These are phyloP conservation scores for Penicillium sp. DNA, from an alignment of 2,329 filamentous ascomycete genomes.

Conservation along the genomic window DNA sequence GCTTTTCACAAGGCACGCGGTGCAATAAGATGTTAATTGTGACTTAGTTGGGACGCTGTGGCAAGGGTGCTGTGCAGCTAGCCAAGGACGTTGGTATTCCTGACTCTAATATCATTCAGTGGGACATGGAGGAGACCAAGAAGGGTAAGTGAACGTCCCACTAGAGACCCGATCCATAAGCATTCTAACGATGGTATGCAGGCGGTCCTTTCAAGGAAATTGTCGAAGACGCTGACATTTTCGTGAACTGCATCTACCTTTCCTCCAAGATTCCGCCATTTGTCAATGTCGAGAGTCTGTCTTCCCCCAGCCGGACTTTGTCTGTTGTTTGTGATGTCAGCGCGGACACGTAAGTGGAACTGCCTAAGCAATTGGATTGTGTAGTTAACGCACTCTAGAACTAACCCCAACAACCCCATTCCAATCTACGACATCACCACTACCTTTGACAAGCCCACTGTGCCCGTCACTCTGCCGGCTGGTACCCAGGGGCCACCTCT, in stretches of 20 bases:
- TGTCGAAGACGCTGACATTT: slow-evolving; percentile 60
- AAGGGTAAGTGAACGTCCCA: slow-evolving; percentile 43
- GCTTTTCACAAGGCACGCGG: neutral
- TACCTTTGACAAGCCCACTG: slow-evolving; percentile 82
- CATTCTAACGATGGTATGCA: slow-evolving; percentile 11
- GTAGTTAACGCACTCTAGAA: slow-evolving; percentile 25
- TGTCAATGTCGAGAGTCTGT: slow-evolving; percentile 64
- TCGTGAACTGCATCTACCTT: slow-evolving; percentile 61
- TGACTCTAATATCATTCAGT: slow-evolving; percentile 61
- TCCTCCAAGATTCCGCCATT: slow-evolving; percentile 48
- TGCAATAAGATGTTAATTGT: slow-evolving; percentile 10
- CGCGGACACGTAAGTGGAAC: slow-evolving; percentile 39
- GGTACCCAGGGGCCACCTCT: slow-evolving; percentile 56
- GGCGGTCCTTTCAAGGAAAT: slow-evolving; percentile 74
- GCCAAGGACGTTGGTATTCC: slow-evolving; percentile 68
- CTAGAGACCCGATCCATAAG: neutral
- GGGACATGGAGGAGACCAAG: slow-evolving; percentile 75
- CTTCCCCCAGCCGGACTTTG: slow-evolving; percentile 63
- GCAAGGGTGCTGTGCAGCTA: slow-evolving; percentile 74
- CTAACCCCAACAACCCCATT: slow-evolving; percentile 46
- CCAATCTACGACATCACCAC: slow-evolving; percentile 81
- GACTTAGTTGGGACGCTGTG: slow-evolving; percentile 56
- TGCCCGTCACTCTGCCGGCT: slow-evolving; percentile 54
- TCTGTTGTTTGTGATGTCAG: slow-evolving; percentile 73
- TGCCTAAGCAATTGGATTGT: neutral